A percentile compares a stretch with the other conserved stretches of the same genome.
Conservation (phyloP, 2,329 filamentous ascomycete species). For the Neofusicoccum sp. region DNA sequence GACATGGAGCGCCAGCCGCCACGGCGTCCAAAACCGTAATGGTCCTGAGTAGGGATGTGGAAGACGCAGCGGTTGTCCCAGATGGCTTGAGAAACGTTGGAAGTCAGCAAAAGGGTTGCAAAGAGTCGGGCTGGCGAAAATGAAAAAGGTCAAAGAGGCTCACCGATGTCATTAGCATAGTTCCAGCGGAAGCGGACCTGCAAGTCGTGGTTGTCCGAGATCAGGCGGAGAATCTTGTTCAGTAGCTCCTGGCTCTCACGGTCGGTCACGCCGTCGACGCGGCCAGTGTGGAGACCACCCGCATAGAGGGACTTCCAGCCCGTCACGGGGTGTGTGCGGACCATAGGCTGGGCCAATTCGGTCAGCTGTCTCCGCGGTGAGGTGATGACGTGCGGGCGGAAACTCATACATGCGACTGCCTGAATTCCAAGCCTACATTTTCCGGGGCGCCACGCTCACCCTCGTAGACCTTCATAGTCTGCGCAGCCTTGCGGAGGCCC, state of each 20-base stretch:
- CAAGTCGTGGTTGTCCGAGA: conserved; percentile 43
- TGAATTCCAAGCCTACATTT: conserved; percentile 20
- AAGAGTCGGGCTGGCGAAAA: too few relatives aligned
- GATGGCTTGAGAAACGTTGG: too few relatives aligned
- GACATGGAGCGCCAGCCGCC: conserved; percentile 39
- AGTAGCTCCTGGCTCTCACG: conserved; percentile 39
- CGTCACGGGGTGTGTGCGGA: conserved; percentile 33
- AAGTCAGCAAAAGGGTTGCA: too few relatives aligned
- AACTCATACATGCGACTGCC: conserved; percentile 23
- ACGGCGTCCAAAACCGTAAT: conserved; percentile 25
- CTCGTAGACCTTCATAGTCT: conserved; percentile 24
- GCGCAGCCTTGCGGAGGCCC: conserved; percentile 28
- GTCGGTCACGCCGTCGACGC: conserved; percentile 38
- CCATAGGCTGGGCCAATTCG: conserved; percentile 23
- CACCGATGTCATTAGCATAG: conserved; percentile 43
- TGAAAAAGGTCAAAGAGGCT: conserved; percentile 28
- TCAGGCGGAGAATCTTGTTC: conserved; percentile 37
- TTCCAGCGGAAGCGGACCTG: conserved; percentile 43
- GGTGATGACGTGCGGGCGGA: too few relatives aligned
- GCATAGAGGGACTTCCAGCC: conserved; percentile 37
- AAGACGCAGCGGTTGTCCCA: background rate
- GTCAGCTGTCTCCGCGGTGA: conserved; percentile 28
- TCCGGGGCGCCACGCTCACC: conserved; percentile 22
- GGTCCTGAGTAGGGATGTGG: conserved; percentile 35
- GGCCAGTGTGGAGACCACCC: conserved; percentile 32